Base-by-base conservation (phyloP, 768 basidiomycete species). In the Asterophora parasitica region DNA sequence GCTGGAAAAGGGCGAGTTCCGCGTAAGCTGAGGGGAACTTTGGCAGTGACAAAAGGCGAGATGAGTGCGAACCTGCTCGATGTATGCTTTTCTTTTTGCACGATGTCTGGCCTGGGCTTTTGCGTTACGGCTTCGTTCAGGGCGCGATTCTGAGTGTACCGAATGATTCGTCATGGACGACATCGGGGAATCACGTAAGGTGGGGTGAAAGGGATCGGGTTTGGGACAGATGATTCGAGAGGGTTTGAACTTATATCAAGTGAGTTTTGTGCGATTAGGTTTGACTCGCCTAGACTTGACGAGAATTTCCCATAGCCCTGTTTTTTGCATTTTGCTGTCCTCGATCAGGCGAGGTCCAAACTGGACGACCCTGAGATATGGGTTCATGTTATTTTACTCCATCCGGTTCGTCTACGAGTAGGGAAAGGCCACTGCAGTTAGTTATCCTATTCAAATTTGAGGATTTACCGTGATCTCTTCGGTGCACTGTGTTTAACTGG, bases 31-130 rank as follows among this genome's bases (percentile, higher is more conserved):
- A 28, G 39, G n/a, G 36, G 11, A 5, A 37, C 17, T 4, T 10
- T 19, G 32, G 23, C 8, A 12, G 44, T n/a, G n/a, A n/a, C n/a
- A 37, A 12, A 45, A 33, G 23, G 58, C 70, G 15, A 7, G 16
- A 46, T 33, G 11, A 46, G 31, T 20, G 58, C 71, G 17, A 44
- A 88, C 89, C 77, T 90, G 87, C 57, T 92, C 88, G 61, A 92
- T 91, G 73, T 92, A 92, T 9, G 90, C 90, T 72, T 92, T 92
- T 68, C 90, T 78, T 67, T 92, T 92, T 64, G 89, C 90, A 51
- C 90, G 82, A 74, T 92, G 90, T 58, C 90, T 74, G 30, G 90
- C 90, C 71, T 92, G 90, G 8, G 90, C 90, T 67, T 83, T 85
- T 45, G 85, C 86, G 71, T 89, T 89, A 73, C 87, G 84, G 77